Evolutionary conservation across 306 rosid genomes (phyloP).

Genomic region (Luffa acutangula): DNA sequence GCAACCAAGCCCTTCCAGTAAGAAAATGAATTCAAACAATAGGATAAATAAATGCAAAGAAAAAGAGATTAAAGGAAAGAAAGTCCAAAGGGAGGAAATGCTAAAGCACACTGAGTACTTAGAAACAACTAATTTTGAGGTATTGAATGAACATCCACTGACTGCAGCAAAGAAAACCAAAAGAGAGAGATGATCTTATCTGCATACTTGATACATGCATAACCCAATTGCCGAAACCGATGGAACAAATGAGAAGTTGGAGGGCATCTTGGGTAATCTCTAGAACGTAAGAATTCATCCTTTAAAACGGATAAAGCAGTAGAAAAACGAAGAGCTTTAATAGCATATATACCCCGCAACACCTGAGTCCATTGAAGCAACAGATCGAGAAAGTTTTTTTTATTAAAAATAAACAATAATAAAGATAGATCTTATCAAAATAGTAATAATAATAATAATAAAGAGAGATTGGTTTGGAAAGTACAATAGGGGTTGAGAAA

Average conservation of each 20-base stretch:
- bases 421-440: background rate
- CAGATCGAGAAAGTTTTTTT: constrained; percentile 16
- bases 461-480: background rate
- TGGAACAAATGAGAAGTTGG: constrained; percentile 92
- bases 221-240: constrained; percentile 85
- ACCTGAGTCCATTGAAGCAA: constrained; percentile 42
- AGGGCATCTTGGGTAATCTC: constrained; percentile 98
- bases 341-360: constrained; percentile 85
- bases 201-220: constrained; percentile 82
- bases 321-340: constrained; percentile 78
- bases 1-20: background rate
- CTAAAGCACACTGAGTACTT: background rate
- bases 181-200: constrained; percentile 4
- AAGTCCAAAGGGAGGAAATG: background rate
- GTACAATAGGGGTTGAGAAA: background rate
- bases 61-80: background rate
- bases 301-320: constrained; percentile 80
- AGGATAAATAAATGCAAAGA: background rate
- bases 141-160: background rate
- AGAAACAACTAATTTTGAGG: background rate
- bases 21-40: background rate
- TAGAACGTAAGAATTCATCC: constrained; percentile 88
- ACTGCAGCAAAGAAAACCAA: background rate
- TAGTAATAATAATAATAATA: background rate
- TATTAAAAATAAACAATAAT: background rate